Evolutionary conservation across 371 early-diverging fungal species (phyloP).

Genomic region (Thermomucor indicae-seudaticae): DNA sequence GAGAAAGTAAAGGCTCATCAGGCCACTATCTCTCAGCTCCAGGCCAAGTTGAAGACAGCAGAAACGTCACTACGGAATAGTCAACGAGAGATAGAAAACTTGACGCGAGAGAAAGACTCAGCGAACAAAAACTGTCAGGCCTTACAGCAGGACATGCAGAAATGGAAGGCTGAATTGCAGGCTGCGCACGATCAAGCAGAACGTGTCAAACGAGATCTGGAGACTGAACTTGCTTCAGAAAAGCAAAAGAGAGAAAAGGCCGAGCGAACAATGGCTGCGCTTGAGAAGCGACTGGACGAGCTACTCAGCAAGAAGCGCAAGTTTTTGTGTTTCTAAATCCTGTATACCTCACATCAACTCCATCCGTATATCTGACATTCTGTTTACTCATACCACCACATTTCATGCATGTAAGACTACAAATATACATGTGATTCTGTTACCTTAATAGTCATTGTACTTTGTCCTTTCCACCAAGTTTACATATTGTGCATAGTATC

Average conservation of each 20-base stretch:
- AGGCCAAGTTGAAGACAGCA: constrained; percentile 12
- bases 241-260: constrained; percentile 22
- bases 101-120: background rate
- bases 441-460: no score
- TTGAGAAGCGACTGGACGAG: constrained; percentile 27
- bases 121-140: background rate
- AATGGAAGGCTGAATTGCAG: background rate
- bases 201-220: constrained; percentile 3
- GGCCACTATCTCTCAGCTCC: constrained; percentile 14
- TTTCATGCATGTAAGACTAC: no score
- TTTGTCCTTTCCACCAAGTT: no score
- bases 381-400: no score
- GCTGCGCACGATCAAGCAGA: background rate
- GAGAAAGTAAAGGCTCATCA: constrained; percentile 6
- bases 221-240: constrained; percentile 10
- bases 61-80: constrained; percentile 12
- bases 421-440: no score
- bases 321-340: constrained; percentile 36
- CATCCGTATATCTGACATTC: no score
- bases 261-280: constrained; percentile 14
- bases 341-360: no score
- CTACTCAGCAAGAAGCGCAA: constrained; percentile 30
- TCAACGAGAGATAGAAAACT: background rate
- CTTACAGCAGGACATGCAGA: no score
- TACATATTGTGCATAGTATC: no score